Evolutionary conservation across 352 stramenopile species (phyloP), one percentile per base, ranked within the genome.

Genomic region (Aphanomyces cochlioides): DNA sequence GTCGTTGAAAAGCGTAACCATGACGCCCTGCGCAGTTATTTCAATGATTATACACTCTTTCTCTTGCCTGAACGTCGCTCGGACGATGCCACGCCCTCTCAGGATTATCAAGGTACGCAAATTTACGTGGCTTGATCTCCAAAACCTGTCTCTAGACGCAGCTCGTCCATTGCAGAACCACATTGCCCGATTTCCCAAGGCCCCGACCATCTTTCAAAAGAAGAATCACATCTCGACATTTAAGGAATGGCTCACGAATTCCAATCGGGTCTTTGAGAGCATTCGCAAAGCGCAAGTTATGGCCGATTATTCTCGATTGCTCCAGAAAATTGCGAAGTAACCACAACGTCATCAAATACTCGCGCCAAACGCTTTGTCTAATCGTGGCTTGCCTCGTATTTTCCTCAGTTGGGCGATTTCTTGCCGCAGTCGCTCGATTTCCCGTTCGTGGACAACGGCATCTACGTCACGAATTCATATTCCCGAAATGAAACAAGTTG

Each of bases 181-280:
- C 28, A 28, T 28, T 28, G 28, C 28, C 28, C 28, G 28, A 28
- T 28, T 28, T 28, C 28, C 28, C 28, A 28, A 28, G 2, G 28
- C 28, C 2, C 28, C 28, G 28, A 28, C 28, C 28, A 28, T 28
- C 28, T 28, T 28, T 28, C 28, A 28, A 28, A 28, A 28, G 28
- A 28, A 28, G 28, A 28, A 28, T 28, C 28, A 28, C 28, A 28
- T 28, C 28, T 28, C 90, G 21, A 83, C 78, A 40, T 71, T 93
- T n/a, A 83, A 85, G 56, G 84, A 93, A 65, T 93, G 86, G 86
- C 67, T 92, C 13, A 89, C 78, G 64, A 90, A 87, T 47, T 82
- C 81, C 1, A 83, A 78, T 2, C 84, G 86, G 34, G 76, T 92
- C 15, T 89, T 88, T 73, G 84, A 93, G 47, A 80, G 67, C 19